Evolutionary conservation across 164 flowering plant species (phyloP).

Genomic region (Buxus sempervirens): DNA sequence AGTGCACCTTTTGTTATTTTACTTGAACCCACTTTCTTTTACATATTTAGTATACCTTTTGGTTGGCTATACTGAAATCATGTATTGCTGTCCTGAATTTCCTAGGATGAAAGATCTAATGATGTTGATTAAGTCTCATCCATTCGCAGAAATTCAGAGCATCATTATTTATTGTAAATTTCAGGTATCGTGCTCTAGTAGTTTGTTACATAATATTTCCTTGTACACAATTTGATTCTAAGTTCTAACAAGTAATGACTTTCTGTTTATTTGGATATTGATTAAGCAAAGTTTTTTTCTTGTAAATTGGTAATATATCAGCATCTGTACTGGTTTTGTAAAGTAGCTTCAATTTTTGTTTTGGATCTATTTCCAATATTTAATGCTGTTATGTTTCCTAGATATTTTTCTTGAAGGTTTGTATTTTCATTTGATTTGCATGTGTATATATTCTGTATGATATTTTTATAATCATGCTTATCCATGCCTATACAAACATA

Average conservation of each 20-base stretch:
- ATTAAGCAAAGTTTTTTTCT: too few species aligned
- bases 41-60: not conserved
- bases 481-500: too few species aligned
- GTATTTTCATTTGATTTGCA: too few species aligned
- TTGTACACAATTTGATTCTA: not conserved
- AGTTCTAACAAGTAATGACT: not conserved
- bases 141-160: slow-evolving; percentile 53
- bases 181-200: slow-evolving; percentile 49
- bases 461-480: too few species aligned
- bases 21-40: not conserved
- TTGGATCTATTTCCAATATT: too few species aligned
- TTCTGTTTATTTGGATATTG: not conserved
- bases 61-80: not conserved
- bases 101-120: slow-evolving; percentile 79
- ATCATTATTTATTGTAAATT: slow-evolving; percentile 94
- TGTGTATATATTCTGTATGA: too few species aligned
- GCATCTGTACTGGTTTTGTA: too few species aligned
- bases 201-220: not conserved
- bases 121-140: slow-evolving; percentile 61
- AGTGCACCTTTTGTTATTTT: slow-evolving; percentile 17
- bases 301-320: too few species aligned
- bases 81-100: slow-evolving; percentile 7
- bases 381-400: too few species aligned
- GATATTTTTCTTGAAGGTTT: too few species aligned
- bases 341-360: too few species aligned